Conservation (phyloP, 2,329 filamentous ascomycete genomes). For the Colletotrichum theobromicola region DNA sequence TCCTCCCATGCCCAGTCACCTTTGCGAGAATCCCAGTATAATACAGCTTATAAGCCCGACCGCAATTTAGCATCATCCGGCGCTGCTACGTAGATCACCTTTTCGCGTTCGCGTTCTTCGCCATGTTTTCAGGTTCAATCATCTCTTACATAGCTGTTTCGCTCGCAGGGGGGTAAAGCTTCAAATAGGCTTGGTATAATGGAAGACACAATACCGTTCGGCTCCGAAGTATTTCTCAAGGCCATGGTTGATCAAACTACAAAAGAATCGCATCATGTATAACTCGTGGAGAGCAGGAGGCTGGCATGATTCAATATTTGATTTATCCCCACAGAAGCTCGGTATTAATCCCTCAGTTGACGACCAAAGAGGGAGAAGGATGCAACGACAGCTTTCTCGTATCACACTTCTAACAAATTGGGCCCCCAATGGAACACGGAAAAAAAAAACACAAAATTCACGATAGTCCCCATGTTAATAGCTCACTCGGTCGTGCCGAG, state of each 20-base stretch:
- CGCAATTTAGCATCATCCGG: neutral
- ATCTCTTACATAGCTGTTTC: accelerated
- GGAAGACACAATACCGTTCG: no score
- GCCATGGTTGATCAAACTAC: no score
- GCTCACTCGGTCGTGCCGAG: neutral
- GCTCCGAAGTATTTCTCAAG: no score
- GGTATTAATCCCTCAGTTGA: neutral
- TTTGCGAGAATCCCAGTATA: neutral
- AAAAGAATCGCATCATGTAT: neutral
- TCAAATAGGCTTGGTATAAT: no score
- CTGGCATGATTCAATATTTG: neutral
- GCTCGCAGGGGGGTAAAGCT: neutral
- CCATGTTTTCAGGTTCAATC: accelerated
- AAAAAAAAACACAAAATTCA: neutral
- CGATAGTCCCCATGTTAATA: neutral
- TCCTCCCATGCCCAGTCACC: neutral
- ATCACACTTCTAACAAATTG: neutral
- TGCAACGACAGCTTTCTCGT: neutral
- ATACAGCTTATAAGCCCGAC: neutral
- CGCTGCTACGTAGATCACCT: neutral
- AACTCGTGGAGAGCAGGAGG: neutral
- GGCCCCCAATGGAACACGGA: neutral
- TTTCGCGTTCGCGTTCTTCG: neutral
- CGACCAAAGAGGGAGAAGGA: no score
- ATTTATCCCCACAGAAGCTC: neutral